Evolutionary conservation across 177 flowering plant species (phyloP), one percentile per base, ranked within the genome.

Genomic region (Tripterygium wilfordii): DNA sequence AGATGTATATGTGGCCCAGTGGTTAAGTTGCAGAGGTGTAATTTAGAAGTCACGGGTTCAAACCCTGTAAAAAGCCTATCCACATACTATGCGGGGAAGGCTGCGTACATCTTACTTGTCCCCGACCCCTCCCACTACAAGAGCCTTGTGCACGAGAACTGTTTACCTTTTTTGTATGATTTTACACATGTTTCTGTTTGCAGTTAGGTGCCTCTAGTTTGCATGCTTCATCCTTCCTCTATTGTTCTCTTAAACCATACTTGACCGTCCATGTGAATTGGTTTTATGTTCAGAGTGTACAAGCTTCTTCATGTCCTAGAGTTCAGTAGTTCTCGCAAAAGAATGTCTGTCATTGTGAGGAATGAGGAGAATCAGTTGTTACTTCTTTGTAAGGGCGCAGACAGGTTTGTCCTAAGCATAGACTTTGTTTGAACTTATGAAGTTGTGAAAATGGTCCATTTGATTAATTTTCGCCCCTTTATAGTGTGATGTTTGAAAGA

Each of bases 321-420:
- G 67, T 89, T 89, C 58, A 84, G 75, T 46, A 84, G 94, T 70
- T 66, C 90, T 14, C 85, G 95, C 17, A 89, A 77, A 71, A 67
- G 95, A 53, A 89, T 89, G 97, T 89, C 97, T 7, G 95, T 89
- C 8, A 71, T 86, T 45, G 90, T 86, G 27, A 74, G 71, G 57
- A 80, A 65, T 71, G 59, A 28, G 24, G 88, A 83, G 44, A 76
- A 71, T 36, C 74, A 72, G 56, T 49, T 86, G 31, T 56, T 89
- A 44, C 81, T 89, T 42, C 81, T 86, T 15, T 75, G 68, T 77
- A 89, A 89, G 66, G 97, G 97, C 36, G 88, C 97, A 31, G 97
- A 89, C 83, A 89, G 90, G 97, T 89, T 40, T 58, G 68, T 38
- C 46, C 47, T 30, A 40, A 8, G 12, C 10, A 14, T 10, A 39